phyloP scores from a whole-genome alignment of 805 yeast species.

The Candida incommunis region DNA sequence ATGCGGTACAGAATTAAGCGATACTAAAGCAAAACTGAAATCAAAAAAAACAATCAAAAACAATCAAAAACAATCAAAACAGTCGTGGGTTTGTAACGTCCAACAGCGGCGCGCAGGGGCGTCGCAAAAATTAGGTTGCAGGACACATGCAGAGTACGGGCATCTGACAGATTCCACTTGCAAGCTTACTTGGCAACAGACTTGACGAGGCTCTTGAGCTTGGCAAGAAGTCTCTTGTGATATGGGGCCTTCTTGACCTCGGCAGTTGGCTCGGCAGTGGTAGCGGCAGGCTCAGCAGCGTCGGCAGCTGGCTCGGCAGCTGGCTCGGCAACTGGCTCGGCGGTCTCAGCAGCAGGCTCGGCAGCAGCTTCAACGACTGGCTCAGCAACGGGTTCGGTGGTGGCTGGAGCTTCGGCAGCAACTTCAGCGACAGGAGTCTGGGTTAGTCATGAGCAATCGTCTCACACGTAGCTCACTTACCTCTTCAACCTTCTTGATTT shows the following conservation, averaged over 20 bases:
- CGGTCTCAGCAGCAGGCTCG: constrained; percentile 3
- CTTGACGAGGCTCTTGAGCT: constrained; percentile 19
- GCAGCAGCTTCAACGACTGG: constrained; percentile 6
- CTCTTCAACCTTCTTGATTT: background rate
- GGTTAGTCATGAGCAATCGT: background rate
- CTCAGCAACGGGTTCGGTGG: constrained; percentile 6
- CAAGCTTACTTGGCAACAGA: constrained; percentile 16
- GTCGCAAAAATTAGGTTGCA: too few relatives aligned
- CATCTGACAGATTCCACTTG: too few relatives aligned
- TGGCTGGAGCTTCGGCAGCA: constrained; percentile 4
- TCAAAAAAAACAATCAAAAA: too few relatives aligned
- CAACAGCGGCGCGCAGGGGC: too few relatives aligned
- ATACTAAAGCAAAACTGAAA: too few relatives aligned
- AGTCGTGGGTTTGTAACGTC: too few relatives aligned
- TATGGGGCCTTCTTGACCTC: constrained; percentile 14
- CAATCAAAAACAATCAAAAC: too few relatives aligned
- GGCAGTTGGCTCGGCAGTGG: constrained; percentile 8
- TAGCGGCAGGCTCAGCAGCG: constrained; percentile 11
- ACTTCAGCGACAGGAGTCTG: constrained; percentile 4
- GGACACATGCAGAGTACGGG: too few relatives aligned
- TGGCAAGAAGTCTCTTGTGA: constrained; percentile 13
- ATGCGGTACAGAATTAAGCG: too few relatives aligned
- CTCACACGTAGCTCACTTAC: too few relatives aligned
- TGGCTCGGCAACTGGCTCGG: constrained; percentile 7
- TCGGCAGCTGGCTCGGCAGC: constrained; percentile 9